Percentiles rank a stretch among this genome's conserved stretches.
Conservation (phyloP, 2,329 filamentous ascomycete genomes). For the Cryoendolithus antarcticus region DNA sequence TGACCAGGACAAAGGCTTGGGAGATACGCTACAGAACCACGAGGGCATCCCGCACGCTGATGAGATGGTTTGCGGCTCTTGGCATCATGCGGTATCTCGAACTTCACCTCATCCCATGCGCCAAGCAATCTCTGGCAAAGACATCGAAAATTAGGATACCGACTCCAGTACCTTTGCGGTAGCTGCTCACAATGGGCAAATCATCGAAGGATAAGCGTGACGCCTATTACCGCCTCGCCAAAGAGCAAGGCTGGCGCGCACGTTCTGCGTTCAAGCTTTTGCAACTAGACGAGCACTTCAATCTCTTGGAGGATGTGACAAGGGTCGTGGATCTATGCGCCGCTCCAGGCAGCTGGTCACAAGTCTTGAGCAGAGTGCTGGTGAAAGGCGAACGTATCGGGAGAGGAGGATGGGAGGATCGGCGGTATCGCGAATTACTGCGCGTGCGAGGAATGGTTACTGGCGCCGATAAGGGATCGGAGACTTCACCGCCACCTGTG, state of each 20-base stretch:
- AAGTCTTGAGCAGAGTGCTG: slow-evolving; percentile 83
- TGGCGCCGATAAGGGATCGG: slow-evolving; percentile 1
- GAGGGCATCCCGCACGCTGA: too few species aligned
- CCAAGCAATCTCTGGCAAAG: too few species aligned
- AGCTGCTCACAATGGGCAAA: slow-evolving; percentile 39
- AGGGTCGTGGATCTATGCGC: slow-evolving; percentile 93
- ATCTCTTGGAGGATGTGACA: slow-evolving; percentile 80
- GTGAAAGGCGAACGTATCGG: slow-evolving; percentile 92
- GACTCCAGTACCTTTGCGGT: too few species aligned
- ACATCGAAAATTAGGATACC: too few species aligned
- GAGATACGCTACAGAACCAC: too few species aligned
- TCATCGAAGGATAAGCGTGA: slow-evolving; percentile 98
- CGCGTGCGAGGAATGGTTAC: slow-evolving; percentile 5
- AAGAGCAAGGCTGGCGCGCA: slow-evolving; percentile 97
- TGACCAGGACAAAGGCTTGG: too few species aligned
- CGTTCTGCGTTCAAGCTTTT: slow-evolving; percentile 94
- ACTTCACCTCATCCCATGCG: too few species aligned
- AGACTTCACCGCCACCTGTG: background rate
- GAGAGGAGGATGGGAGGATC: slow-evolving; percentile 73
- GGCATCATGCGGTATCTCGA: too few species aligned
- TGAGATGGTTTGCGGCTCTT: too few species aligned
- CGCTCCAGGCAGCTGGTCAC: slow-evolving; percentile 92
- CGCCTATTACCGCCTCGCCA: slow-evolving; percentile 92
- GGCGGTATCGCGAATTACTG: slow-evolving; percentile 44
- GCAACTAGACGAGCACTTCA: slow-evolving; percentile 91